These are phyloP conservation scores for Clausena lansium DNA, from an alignment of 345 rosid genomes.

Conservation along the genomic window DNA sequence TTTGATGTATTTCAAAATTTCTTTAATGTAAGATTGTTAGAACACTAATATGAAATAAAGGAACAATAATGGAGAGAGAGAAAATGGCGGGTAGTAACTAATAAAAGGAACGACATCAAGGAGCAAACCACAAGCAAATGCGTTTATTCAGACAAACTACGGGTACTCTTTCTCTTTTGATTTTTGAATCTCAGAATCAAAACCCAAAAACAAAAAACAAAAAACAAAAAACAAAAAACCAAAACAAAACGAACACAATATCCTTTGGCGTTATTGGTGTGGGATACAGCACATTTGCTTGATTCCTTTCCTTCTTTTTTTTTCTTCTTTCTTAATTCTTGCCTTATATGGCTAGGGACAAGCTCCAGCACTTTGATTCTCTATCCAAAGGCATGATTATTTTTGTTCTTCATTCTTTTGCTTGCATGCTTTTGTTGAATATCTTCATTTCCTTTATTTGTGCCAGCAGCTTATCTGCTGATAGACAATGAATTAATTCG, in stretches of 20 bases:
- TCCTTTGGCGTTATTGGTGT: not conserved
- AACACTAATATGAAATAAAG: not conserved
- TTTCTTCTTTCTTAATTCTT: not conserved
- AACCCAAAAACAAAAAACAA: not conserved
- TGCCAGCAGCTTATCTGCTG: not conserved
- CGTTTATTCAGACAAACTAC: not conserved
- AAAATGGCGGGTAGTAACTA: constrained; percentile 4
- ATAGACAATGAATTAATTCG: not conserved
- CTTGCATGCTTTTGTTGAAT: not conserved
- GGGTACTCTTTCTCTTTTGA: not conserved
- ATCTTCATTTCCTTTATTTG: not conserved
- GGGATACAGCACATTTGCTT: not conserved
- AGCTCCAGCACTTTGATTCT: not conserved
- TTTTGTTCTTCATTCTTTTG: not conserved
- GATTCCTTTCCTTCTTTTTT: not conserved
- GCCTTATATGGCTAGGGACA: not conserved
- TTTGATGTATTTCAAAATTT: too few relatives aligned
- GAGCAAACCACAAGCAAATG: not conserved
- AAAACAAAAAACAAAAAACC: too few relatives aligned
- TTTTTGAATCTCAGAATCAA: not conserved
- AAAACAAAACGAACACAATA: not conserved
- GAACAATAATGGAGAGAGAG: not conserved
- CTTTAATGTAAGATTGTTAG: not conserved
- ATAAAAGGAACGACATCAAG: not conserved
- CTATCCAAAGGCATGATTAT: not conserved